A percentile compares a stretch with the other conserved stretches of the same genome.
phyloP scores from a whole-genome alignment of 2,329 filamentous ascomycete species.

The Colletotrichum orbiculare region DNA sequence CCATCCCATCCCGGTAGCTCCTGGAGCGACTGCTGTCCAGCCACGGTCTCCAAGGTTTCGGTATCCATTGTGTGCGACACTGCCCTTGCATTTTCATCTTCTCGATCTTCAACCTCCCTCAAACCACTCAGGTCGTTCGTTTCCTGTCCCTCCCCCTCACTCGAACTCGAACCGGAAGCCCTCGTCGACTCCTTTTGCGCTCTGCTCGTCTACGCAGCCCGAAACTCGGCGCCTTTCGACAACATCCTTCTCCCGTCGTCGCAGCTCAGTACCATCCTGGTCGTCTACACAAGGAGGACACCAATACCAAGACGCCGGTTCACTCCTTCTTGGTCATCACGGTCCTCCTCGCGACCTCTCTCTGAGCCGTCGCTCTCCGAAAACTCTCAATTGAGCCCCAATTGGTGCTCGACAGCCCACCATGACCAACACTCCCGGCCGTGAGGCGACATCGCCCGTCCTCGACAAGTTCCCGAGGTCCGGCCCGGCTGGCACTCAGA shows the following conservation, averaged over 20 bases:
- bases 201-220: slow-evolving; percentile 8
- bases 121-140: slow-evolving; percentile 31
- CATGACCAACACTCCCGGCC: slow-evolving; percentile 34
- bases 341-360: slow-evolving; percentile 18
- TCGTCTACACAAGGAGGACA: slow-evolving; percentile 1
- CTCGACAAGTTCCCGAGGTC: slow-evolving; percentile 21
- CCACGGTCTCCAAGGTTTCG: slow-evolving; percentile 19
- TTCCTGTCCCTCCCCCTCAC: slow-evolving; percentile 6
- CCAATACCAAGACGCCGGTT: not conserved
- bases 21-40: slow-evolving; percentile 22
- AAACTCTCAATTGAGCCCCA: slow-evolving; percentile 25
- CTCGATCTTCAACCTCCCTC: slow-evolving; percentile 35
- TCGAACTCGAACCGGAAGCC: slow-evolving; percentile 30
- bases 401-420: slow-evolving; percentile 25
- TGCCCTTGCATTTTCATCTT: slow-evolving; percentile 27
- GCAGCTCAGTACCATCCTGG: slow-evolving; percentile 4
- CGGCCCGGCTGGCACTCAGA: slow-evolving; percentile 17
- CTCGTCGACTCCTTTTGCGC: slow-evolving; percentile 20
- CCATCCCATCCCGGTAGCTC: slow-evolving; percentile 15
- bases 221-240: not conserved
- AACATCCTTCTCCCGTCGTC: slow-evolving; percentile 6
- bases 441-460: slow-evolving; percentile 25
- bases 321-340: slow-evolving; percentile 12
- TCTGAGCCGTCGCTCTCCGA: slow-evolving; percentile 11
- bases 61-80: slow-evolving; percentile 30